Base-by-base conservation (phyloP, 768 basidiomycete genomes). In the Amanita muscaria region DNA sequence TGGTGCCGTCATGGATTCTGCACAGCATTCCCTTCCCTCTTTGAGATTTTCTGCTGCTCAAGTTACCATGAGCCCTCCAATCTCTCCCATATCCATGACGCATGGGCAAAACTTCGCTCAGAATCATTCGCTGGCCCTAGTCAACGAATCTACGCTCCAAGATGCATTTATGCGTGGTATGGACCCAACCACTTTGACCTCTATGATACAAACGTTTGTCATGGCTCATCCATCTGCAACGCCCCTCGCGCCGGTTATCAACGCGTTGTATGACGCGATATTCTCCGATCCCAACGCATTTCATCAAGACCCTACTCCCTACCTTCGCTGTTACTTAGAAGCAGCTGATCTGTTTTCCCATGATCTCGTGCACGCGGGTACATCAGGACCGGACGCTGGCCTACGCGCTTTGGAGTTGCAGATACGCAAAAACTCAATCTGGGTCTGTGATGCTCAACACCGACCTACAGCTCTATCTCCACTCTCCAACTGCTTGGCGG, bases 341-440 rank as follows among this genome's bases (percentile, higher is more conserved):
- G 73, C 76, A 0, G 72, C 73, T 8, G 51, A 67, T 4, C 77
- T 74, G 47, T 76, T 80, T 41, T 59, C 72, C n/a, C 40, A 57
- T 18, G 59, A 63, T 0, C 56, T 80, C 21, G 58, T 69, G 4
- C 79, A 80, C 49, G 77, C 77, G 3, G 76, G 75, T 29, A 65
- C 72, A 7, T 56, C 71, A 1, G 79, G 79, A 3, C 74, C 77
- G 0, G 59, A 72, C 5, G 72, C 79, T 3, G 79, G 78, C 18
- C 64, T 73, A 0, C 67, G 77, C 11, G 77, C 78, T 3, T 63
- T 81, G 11, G 76, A 78, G 49, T 77, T 73, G 63, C 71, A 69
- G 22, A 72, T 80, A 18, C 72, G 79, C 48, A 80, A 72, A 51
- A 64, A 71, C 29, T 70, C 77, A 0, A 70, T 70, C 5, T 80